phyloP scores from a whole-genome alignment of 1,284 basidiomycete species.

The Paramarasmius palmivorus region DNA sequence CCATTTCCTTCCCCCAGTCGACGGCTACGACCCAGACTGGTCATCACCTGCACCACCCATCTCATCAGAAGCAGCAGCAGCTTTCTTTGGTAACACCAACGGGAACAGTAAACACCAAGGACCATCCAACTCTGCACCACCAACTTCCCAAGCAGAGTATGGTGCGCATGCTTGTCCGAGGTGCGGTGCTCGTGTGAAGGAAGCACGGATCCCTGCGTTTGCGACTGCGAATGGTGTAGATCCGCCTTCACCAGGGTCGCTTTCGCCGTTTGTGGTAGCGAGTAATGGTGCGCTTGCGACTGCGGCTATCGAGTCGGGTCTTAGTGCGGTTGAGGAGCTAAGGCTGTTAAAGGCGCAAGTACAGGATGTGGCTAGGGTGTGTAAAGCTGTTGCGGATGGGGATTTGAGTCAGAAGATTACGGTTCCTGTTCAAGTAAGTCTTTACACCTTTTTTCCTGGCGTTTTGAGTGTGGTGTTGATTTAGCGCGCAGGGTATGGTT shows the following conservation, averaged over 20 bases:
- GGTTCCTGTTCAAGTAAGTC: slow-evolving; percentile 92
- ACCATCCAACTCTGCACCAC: not conserved
- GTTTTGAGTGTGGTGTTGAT: too few relatives aligned
- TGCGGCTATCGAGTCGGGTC: slow-evolving; percentile 50
- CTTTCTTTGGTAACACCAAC: too few relatives aligned
- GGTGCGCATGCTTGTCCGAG: not conserved
- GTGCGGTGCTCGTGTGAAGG: not conserved
- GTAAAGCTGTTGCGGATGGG: slow-evolving; percentile 93
- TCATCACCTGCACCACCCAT: too few relatives aligned
- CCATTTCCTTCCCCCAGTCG: too few relatives aligned
- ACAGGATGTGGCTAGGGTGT: slow-evolving; percentile 84
- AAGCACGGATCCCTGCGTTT: not conserved
- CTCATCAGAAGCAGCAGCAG: too few relatives aligned
- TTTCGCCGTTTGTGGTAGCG: slow-evolving; percentile 11
- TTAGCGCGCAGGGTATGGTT: too few relatives aligned
- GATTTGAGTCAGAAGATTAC: slow-evolving; percentile 97
- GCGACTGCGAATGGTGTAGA: slow-evolving; percentile 9
- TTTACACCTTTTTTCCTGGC: too few relatives aligned
- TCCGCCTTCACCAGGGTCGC: not conserved
- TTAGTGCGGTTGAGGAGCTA: slow-evolving; percentile 67
- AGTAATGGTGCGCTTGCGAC: slow-evolving; percentile 36
- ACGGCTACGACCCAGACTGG: too few relatives aligned
- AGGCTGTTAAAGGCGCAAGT: slow-evolving; percentile 65
- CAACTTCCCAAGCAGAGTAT: not conserved
- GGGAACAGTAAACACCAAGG: too few relatives aligned